A percentile compares a stretch with the other conserved stretches of the same genome.
These are phyloP conservation scores for Rhynchospora tenuis DNA, from an alignment of 176 grass and related monocot genomes.

Conservation along the genomic window DNA sequence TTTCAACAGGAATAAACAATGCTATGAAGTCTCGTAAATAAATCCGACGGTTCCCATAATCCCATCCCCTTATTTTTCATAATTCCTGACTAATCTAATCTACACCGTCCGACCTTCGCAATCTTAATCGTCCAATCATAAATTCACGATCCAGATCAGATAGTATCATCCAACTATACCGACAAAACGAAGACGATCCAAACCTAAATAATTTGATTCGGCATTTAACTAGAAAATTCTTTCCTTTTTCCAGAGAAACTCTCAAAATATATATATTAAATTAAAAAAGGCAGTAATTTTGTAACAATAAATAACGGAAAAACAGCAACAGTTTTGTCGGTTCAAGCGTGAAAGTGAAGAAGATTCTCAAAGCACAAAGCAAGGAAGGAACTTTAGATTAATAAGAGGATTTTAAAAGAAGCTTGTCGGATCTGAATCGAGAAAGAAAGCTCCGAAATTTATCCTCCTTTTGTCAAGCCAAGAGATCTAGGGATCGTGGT, in stretches of 20 bases:
- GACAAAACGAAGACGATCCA: background rate
- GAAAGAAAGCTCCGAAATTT: background rate
- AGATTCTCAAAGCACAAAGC: background rate
- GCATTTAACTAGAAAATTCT: constrained; percentile 8
- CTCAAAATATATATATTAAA: background rate
- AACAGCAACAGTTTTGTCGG: background rate
- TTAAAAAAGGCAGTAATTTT: background rate
- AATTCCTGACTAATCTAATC: too few relatives aligned
- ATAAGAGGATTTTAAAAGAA: background rate
- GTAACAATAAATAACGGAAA: background rate
- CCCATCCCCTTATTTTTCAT: too few relatives aligned
- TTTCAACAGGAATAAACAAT: too few relatives aligned
- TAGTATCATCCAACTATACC: background rate
- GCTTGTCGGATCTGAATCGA: background rate
- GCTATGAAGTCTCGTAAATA: too few relatives aligned
- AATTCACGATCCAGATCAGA: background rate
- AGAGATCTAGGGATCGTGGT: background rate
- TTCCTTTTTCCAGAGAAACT: background rate
- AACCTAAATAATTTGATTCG: background rate
- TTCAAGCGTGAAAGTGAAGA: background rate
- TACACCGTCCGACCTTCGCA: too few relatives aligned
- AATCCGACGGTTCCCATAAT: too few relatives aligned
- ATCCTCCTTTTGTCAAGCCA: too few relatives aligned
- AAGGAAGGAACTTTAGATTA: background rate
- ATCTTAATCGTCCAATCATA: background rate